Base-by-base conservation (phyloP, 2,329 filamentous ascomycete species). In the Colletotrichum abscissum region DNA sequence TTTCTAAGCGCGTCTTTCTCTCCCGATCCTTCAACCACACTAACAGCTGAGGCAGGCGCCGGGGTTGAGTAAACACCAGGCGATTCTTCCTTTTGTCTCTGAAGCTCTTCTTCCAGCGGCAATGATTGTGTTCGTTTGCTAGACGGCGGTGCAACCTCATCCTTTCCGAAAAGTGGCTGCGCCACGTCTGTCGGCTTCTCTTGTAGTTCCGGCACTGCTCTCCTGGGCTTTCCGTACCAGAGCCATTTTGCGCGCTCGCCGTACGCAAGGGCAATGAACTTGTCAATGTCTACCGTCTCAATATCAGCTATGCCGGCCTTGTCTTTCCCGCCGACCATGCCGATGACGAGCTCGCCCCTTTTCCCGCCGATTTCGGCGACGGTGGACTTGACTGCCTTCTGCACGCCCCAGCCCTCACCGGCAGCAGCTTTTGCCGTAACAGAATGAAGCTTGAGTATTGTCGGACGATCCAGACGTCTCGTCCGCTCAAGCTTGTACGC, bases 311-410 rank as follows among this genome's bases (percentile, higher is more conserved):
- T 95, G 4, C 95, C 94, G 69, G 92, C 94, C 82, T 97, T 97
- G 77, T 97, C 95, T 60, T 93, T 92, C 30, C 93, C 92, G 52
- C 92, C 93, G 6, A 98, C 95, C 87, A 97, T 97, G n/a, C 95
- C 95, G 87, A 97, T 95, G 59, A 98, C 93, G 84, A 98, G 94
- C 81, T 98, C 96, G 60, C 95, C 95, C 66, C 96, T 93, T 81
- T 98, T 98, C 16, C 97, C 96, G 76, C 95, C 95, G 52, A 99
- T 91, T 82, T 98, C 97, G 22, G 94, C 95, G 59, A 98, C 94
- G 0, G 96, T 98, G 3, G 95, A 97, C 81, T 98, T 98, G 78
- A 99, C 95, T 22, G 96, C 95, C 78, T 94, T 93, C 63, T 95
- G 94, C n/a, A 97, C 94, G 19, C 93, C 93, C 94, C 96, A 98